Evolutionary conservation across 2,329 filamentous ascomycete genomes (phyloP), one percentile per base, ranked within the genome.

Genomic region (Fusarium oxysporum): DNA sequence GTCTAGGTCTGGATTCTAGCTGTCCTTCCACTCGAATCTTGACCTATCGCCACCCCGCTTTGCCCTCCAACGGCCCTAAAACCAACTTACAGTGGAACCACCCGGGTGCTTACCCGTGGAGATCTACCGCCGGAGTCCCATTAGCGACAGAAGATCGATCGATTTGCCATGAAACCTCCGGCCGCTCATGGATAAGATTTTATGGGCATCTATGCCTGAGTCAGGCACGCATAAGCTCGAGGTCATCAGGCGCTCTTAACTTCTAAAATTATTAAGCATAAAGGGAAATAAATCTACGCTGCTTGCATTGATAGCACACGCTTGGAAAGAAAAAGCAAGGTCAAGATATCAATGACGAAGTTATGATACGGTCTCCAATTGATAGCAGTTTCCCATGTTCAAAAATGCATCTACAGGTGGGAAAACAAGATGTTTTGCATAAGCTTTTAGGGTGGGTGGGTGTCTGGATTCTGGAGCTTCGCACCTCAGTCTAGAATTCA

Each of bases 131-230:
- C 40, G 35, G n/a, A 35, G 17, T 51, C 33, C 47, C n/a, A 12
- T 33, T 14, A 43, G 38, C 14, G 30, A 70, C 30, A 21, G 45
- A 37, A 54, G 65, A 70, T 69, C 66, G 65, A 69, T 69, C 66
- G 58, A 65, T 53, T 54, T n/a, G 23, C 23, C 40, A 40, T 53
- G 44, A 58, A 70, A 59, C 43, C 40, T 67, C 62, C 30, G 35
- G 23, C 30, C 37, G 32, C n/a, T 50, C 28, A 47, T 38, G 33
- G 48, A 23, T 43, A 12, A 33, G 23, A 60, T 30, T 55, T 25
- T 40, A 50, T 62, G 37, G 37, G 16, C 43, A 55, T 63, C 48
- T 62, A 25, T 25, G 30, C 48, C 56, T 30, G 32, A 55, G 56
- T 55, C 41, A 68, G 55, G 23, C n/a, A 62, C 35, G 10, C 44